These are phyloP conservation scores for Blepharisma stoltei DNA, from an alignment of 73 alveolate species.

Conservation along the genomic window DNA sequence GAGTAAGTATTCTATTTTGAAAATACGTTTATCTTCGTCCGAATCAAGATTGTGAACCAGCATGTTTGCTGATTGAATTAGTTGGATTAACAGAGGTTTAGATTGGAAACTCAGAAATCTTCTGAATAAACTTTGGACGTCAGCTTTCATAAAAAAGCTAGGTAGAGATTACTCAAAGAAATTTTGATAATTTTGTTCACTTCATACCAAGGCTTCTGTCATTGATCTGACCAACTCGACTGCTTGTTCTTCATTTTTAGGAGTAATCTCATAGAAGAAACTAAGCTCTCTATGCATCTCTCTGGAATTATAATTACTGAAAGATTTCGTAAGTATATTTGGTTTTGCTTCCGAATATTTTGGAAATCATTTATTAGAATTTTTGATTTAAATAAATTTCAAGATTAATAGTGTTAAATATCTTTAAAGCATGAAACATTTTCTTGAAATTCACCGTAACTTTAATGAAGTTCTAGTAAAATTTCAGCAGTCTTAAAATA, in stretches of 20 bases:
- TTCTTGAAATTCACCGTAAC: too few species aligned
- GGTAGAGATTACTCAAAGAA: constrained; percentile 10
- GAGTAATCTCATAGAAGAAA: neutral
- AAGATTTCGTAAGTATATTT: neutral
- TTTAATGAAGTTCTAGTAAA: too few species aligned
- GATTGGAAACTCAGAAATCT: neutral
- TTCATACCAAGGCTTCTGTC: constrained; percentile 14
- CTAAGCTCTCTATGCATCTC: constrained; percentile 2
- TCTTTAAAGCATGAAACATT: too few species aligned
- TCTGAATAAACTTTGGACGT: neutral
- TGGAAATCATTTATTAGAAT: neutral
- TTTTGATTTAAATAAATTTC: too few species aligned
- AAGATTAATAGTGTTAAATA: too few species aligned
- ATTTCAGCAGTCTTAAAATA: too few species aligned
- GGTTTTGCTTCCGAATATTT: neutral
- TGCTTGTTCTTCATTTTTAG: neutral
- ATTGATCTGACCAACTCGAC: neutral
- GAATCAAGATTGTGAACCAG: constrained; percentile 9
- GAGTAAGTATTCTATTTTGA: neutral
- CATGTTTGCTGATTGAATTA: constrained; percentile 4
- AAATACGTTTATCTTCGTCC: neutral
- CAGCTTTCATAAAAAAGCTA: neutral
- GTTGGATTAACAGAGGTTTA: neutral
- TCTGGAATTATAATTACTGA: neutral
- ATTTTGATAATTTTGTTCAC: constrained; percentile 9